Base-by-base conservation (phyloP, 1,284 basidiomycete species). In the Ustilago lituana region DNA sequence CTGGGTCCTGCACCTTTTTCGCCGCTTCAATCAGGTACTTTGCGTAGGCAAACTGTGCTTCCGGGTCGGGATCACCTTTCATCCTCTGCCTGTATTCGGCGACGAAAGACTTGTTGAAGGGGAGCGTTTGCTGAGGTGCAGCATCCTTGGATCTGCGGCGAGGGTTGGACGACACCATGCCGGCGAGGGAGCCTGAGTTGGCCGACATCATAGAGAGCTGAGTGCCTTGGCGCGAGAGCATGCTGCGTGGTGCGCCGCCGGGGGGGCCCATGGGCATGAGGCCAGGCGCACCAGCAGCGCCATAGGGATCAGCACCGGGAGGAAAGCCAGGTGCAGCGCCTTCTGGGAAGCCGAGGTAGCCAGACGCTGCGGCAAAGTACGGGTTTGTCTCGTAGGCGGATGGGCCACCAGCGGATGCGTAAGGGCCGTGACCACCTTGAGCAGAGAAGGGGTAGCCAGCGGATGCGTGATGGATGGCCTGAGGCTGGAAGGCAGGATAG, bases 1-100 rank as follows among this genome's bases (percentile, higher is more conserved):
- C 48, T 5, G 78, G 71, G 40, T 82, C 80, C 20, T 80, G 77
- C 44, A 83, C 74, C 83, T 93, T 91, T 84, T 93, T 93, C 17
- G 96, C 96, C n/a, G 96, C 96, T 80, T 98, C 96, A 82, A 99
- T 95, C 58, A 99, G 89, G 82, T 98, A 98, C 84, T 95, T 95
- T 12, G 94, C 93, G 80, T 94, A 98, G 2, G 91, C 86, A 83
- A 98, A 98, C 82, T 98, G 96, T n/a, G 94, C 92, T 83, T 98
- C 96, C 0, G 95, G 94, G 80, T 99, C 96, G 0, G 95, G 94
- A 83, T 98, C 96, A 41, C 89, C 90, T 84, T 98, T 98, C 85
- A 99, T 97, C 47, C 96, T 89, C 61, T 91, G 90, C 19, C 96
- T 90, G 83, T 98, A 98, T 80, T 96, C 91, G 80, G 98, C 94